Base-by-base conservation (phyloP, 2,329 filamentous ascomycete species). In the Dothistroma septosporum region DNA sequence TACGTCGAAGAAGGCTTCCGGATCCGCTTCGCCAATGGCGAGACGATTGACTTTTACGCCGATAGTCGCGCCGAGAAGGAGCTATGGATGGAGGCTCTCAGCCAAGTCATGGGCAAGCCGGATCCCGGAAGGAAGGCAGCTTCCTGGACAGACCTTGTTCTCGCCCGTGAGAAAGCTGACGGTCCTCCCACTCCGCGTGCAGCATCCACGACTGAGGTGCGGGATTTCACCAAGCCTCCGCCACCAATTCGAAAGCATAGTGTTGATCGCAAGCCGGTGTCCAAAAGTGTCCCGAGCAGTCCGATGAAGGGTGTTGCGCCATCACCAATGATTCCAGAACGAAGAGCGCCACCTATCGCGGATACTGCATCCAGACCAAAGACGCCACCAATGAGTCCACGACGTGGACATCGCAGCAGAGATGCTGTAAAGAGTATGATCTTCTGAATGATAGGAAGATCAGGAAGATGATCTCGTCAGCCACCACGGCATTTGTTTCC, bases 1-100 rank as follows among this genome's bases (percentile, higher is more conserved):
- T 99, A 99, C 75, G 93, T 99, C 57, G 94, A 99, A 76, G 94
- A 99, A 75, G 94, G 94, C 2, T 99, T 99, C 87, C 91, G 94
- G 46, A 96, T 99, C 74, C 91, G 93, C 60, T 99, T 99, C 77
- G 95, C 91, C 74, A 99, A 99, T 72, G 94, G 94, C 63, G 94
- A 99, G 78, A 87, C 96, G 65, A 99, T 99, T 73, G 93, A 97
- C 80, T 97, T 97, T 75, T 97, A 99, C 73, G 94, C 93, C 72
- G 93, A 97, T 76, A 92, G 86, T 33, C 85, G 87, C 1, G 85
- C 85, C 44, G 89, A 94, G 72, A 99, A 97, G 78, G 91, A 96
- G 50, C 89, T 87, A 58, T 99, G 94, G 94, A 94, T 99, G 89
- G 87, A 87, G 74, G 89, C 91, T 14, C 85, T 99, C 22, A 83